Conservation (phyloP, 2,329 filamentous ascomycete species). For the Phaeophleospora eucalypticola region DNA sequence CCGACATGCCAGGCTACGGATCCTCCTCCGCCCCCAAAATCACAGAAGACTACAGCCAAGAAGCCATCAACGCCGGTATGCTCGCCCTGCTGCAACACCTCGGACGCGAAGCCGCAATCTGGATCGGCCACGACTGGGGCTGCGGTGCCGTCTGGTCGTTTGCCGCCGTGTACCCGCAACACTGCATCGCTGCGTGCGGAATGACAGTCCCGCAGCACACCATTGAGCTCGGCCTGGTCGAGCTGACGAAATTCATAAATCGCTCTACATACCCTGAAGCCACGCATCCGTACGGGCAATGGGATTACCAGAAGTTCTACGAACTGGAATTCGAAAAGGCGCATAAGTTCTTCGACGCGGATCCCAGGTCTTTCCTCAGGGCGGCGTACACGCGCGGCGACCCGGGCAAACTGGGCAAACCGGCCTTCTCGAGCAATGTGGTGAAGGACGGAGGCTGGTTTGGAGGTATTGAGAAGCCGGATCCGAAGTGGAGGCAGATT, state of each 20-base stretch:
- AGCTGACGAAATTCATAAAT: constrained; percentile 36
- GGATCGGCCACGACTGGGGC: constrained; percentile 48
- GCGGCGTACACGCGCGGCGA: constrained; percentile 25
- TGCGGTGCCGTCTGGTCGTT: constrained; percentile 30
- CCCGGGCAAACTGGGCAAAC: constrained; percentile 27
- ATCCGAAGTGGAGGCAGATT: constrained; percentile 29
- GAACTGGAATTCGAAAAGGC: constrained; percentile 26
- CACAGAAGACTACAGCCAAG: constrained; percentile 31
- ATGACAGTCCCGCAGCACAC: constrained; percentile 40
- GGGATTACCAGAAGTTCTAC: constrained; percentile 35
- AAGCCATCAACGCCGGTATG: constrained; percentile 29
- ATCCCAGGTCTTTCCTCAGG: constrained; percentile 27
- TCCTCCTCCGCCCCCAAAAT: constrained; percentile 28
- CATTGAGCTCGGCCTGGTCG: constrained; percentile 40
- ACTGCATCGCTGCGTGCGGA: constrained; percentile 28
- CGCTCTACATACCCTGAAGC: constrained; percentile 45
- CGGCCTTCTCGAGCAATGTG: constrained; percentile 17
- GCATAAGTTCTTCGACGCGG: constrained; percentile 16
- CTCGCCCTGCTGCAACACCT: constrained; percentile 39
- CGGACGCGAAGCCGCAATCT: constrained; percentile 41
- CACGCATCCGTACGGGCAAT: constrained; percentile 39
- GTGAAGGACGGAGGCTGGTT: constrained; percentile 33
- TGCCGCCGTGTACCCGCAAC: constrained; percentile 29
- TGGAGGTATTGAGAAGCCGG: constrained; percentile 24
- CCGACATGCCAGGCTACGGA: constrained; percentile 37